Conservation (phyloP, 1,139 yeast genomes). For the Debaryomycetaceae sp. region DNA sequence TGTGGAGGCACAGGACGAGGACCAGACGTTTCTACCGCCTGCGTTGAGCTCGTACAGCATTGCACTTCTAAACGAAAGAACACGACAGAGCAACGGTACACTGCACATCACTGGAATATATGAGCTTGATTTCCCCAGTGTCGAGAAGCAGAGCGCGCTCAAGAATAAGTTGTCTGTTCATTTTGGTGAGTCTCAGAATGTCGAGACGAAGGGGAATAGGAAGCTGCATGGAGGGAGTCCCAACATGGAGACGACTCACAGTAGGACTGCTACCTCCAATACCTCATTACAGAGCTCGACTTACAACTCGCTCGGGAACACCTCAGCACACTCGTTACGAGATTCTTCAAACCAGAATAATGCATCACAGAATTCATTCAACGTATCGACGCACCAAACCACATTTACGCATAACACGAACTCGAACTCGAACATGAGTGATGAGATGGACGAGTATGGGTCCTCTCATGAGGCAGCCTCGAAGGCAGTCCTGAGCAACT, state of each 20-base stretch:
- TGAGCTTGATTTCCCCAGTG: constrained; percentile 31
- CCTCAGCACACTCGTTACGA: constrained; percentile 1
- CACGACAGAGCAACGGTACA: constrained; percentile 7
- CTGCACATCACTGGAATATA: constrained; percentile 28
- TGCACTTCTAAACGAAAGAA: constrained; percentile 30
- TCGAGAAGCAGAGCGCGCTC: constrained; percentile 13
- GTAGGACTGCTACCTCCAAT: background rate
- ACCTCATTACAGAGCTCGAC: constrained; percentile 2
- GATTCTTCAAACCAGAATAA: constrained; percentile 4
- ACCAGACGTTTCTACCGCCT: constrained; percentile 59
- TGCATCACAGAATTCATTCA: constrained; percentile 12
- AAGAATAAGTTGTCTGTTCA: constrained; percentile 33
- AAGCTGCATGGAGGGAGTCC: background rate
- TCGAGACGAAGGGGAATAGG: background rate
- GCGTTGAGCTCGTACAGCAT: constrained; percentile 57
- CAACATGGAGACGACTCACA: background rate
- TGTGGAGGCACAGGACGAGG: constrained; percentile 36
- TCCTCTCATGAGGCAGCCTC: constrained; percentile 8
- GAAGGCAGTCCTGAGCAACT: constrained; percentile 4
- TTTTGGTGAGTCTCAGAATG: constrained; percentile 16
- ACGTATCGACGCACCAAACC: constrained; percentile 9
- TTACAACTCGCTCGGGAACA: constrained; percentile 3
- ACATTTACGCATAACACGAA: constrained; percentile 11
- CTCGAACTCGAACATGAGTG: constrained; percentile 1
- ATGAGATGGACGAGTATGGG: constrained; percentile 7